Evolutionary conservation across 2,329 filamentous ascomycete species (phyloP).

Genomic region (Waltergamsia citrina): DNA sequence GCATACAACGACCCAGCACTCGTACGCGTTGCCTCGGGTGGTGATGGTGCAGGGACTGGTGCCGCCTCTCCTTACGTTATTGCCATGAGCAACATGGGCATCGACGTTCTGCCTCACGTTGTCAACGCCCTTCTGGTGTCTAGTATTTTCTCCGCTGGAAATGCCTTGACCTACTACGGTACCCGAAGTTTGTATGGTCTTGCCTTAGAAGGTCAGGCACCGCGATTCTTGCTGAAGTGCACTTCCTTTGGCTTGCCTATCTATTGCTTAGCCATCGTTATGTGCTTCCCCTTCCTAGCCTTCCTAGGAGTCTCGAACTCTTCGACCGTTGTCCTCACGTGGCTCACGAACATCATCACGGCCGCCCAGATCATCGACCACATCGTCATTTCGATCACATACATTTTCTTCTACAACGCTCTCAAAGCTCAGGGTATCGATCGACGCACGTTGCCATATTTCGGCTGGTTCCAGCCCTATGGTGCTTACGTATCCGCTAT

Average conservation of each 20-base stretch:
- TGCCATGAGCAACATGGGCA: slow-evolving; percentile 49
- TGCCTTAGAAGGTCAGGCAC: slow-evolving; percentile 54
- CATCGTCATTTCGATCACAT: slow-evolving; percentile 54
- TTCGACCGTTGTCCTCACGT: slow-evolving; percentile 56
- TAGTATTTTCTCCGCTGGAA: slow-evolving; percentile 69
- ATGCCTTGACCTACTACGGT: slow-evolving; percentile 66
- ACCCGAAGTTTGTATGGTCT: slow-evolving; percentile 59
- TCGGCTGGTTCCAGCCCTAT: slow-evolving; percentile 52
- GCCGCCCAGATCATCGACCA: slow-evolving; percentile 63
- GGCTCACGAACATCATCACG: slow-evolving; percentile 62
- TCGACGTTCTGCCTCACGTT: slow-evolving; percentile 54
- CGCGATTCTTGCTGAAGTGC: slow-evolving; percentile 46
- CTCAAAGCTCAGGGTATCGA: slow-evolving; percentile 46
- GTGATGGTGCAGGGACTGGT: slow-evolving; percentile 6
- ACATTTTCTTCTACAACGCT: slow-evolving; percentile 55
- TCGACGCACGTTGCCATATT: slow-evolving; percentile 49
- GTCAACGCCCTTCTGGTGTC: slow-evolving; percentile 73
- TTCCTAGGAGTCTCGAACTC: slow-evolving; percentile 56
- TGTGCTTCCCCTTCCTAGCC: slow-evolving; percentile 52
- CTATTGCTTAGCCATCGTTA: slow-evolving; percentile 40
- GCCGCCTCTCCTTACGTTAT: slow-evolving; percentile 48
- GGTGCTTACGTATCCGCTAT: slow-evolving; percentile 57
- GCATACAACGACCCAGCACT: slow-evolving; percentile 32
- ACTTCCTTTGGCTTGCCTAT: slow-evolving; percentile 55
- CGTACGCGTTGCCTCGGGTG: slow-evolving; percentile 37